Evolutionary conservation across 2,329 filamentous ascomycete species (phyloP).

Genomic region (Pyrenophora graminea): DNA sequence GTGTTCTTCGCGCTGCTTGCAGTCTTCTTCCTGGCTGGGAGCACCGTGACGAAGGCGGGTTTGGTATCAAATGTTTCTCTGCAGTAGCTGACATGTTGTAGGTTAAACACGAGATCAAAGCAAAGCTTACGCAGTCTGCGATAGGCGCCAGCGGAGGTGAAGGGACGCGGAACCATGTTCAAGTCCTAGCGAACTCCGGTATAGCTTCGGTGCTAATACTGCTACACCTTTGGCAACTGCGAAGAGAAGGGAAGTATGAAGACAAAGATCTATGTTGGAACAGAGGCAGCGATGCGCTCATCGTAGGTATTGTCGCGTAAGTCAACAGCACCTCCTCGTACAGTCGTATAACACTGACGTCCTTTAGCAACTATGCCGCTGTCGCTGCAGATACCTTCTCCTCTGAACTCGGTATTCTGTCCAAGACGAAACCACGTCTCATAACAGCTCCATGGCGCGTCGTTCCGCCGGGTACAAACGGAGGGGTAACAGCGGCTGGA

Average conservation of each 20-base stretch:
- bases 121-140: constrained; percentile 76
- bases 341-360: constrained; percentile 40
- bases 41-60: constrained; percentile 75
- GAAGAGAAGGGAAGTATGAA: constrained; percentile 39
- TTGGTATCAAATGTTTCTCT: not conserved
- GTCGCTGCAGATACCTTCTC: constrained; percentile 93
- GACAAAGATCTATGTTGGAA: constrained; percentile 47
- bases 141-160: constrained; percentile 76
- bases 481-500: constrained; percentile 79
- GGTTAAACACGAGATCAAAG: constrained; percentile 87
- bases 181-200: constrained; percentile 88
- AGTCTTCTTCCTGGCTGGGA: constrained; percentile 86
- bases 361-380: constrained; percentile 79
- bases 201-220: constrained; percentile 70
- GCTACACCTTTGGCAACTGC: constrained; percentile 54
- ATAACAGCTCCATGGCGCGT: constrained; percentile 80
- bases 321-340: not conserved
- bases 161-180: constrained; percentile 79
- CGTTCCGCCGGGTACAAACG: constrained; percentile 91
- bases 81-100: constrained; percentile 41
- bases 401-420: constrained; percentile 91
- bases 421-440: constrained; percentile 73
- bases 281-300: constrained; percentile 46
- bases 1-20: constrained; percentile 83
- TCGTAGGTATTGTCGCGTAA: constrained; percentile 56